Evolutionary conservation across 2,329 filamentous ascomycete species (phyloP).

Genomic region (Chaetomiaceae sp.): DNA sequence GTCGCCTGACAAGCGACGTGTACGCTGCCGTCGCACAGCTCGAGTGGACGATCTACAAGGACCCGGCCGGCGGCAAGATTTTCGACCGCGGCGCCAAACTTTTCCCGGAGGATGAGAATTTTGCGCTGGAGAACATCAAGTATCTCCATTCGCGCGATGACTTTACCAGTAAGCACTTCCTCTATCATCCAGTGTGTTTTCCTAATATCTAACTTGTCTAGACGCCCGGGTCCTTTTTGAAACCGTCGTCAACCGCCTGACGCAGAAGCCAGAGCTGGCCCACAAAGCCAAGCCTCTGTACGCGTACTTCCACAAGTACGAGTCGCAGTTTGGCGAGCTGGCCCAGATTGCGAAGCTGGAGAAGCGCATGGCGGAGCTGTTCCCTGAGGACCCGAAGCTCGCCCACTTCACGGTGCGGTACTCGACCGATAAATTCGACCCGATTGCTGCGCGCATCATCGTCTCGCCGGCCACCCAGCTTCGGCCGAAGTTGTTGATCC

Average conservation of each 20-base stretch:
- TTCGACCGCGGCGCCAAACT: slow-evolving; percentile 91
- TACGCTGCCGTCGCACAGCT: slow-evolving; percentile 91
- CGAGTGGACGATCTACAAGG: slow-evolving; percentile 94
- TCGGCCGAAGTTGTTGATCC: slow-evolving; percentile 53
- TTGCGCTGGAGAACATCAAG: slow-evolving; percentile 93
- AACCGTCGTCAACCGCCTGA: slow-evolving; percentile 79
- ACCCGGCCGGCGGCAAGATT: slow-evolving; percentile 86
- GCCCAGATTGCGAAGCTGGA: slow-evolving; percentile 88
- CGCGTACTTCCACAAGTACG: slow-evolving; percentile 89
- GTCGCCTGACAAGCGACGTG: slow-evolving; percentile 86
- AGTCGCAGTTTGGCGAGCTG: slow-evolving; percentile 89
- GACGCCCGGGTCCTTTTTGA: slow-evolving; percentile 96
- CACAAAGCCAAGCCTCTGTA: slow-evolving; percentile 80
- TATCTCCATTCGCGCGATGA: slow-evolving; percentile 90
- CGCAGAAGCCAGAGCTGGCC: slow-evolving; percentile 68
- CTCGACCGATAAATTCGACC: slow-evolving; percentile 70
- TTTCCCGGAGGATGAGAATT: slow-evolving; percentile 89
- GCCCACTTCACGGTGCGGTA: slow-evolving; percentile 73
- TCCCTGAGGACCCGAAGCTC: slow-evolving; percentile 77
- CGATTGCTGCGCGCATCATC: slow-evolving; percentile 73
- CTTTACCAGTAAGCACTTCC: slow-evolving; percentile 67
- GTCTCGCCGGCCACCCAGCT: slow-evolving; percentile 78
- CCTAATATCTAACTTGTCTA: slow-evolving; percentile 35
- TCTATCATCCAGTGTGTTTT: not conserved
- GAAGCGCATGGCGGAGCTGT: slow-evolving; percentile 88